These are phyloP conservation scores for Leucoagaricus sp. DNA, from an alignment of 1,284 basidiomycete species.

Conservation along the genomic window DNA sequence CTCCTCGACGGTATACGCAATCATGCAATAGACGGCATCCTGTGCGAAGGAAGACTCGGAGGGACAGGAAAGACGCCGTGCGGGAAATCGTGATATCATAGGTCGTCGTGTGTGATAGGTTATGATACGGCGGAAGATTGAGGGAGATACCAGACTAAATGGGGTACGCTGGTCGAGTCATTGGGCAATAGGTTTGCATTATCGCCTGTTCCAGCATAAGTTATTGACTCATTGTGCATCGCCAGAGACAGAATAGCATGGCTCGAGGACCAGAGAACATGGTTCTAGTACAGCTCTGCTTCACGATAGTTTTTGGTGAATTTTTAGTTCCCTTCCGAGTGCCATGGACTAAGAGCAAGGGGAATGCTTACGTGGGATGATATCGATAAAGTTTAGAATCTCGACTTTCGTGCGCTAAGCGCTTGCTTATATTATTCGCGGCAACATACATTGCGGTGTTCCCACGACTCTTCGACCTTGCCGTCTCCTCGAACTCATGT, in stretches of 20 bases:
- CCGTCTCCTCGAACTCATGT: not conserved
- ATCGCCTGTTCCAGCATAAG: too few relatives aligned
- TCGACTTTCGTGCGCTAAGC: not conserved
- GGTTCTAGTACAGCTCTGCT: not conserved
- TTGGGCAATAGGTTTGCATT: too few relatives aligned
- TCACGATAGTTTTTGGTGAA: not conserved
- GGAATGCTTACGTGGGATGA: not conserved
- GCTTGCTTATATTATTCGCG: not conserved
- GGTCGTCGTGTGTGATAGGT: not conserved
- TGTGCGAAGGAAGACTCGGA: too few relatives aligned
- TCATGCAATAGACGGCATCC: too few relatives aligned
- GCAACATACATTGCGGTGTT: not conserved
- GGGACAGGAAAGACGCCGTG: too few relatives aligned
- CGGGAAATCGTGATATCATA: not conserved
- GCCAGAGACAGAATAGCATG: too few relatives aligned
- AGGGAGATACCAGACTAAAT: too few relatives aligned
- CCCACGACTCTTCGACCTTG: slow-evolving; percentile 1
- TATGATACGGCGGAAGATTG: too few relatives aligned
- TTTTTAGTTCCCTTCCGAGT: not conserved
- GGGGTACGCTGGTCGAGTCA: too few relatives aligned
- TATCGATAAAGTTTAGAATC: not conserved
- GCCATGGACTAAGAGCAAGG: not conserved
- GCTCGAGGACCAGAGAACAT: not conserved
- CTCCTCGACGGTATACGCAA: too few relatives aligned
- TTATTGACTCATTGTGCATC: too few relatives aligned